Conservation (phyloP, 1,284 basidiomycete species). For the Sparassis latifolia region DNA sequence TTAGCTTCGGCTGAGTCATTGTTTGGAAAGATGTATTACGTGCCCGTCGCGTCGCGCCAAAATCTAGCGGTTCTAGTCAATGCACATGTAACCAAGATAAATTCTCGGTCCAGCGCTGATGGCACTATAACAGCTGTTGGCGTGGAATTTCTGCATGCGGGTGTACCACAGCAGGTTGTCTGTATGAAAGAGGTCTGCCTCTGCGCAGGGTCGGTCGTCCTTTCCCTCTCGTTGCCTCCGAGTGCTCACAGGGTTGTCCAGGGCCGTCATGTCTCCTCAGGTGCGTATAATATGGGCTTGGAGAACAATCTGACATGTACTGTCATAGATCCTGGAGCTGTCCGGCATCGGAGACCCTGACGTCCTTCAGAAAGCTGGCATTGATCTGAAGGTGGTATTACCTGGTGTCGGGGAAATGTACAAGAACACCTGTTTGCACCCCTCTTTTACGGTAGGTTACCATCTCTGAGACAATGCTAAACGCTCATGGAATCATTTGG, state of each 20-base stretch:
- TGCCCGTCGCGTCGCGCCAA: conserved; percentile 17
- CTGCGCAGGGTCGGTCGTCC: conserved; percentile 27
- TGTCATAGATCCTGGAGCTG: conserved; percentile 40
- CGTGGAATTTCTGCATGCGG: conserved; percentile 68
- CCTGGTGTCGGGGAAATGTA: conserved; percentile 46
- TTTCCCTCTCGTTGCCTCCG: not conserved
- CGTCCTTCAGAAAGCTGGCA: conserved; percentile 32
- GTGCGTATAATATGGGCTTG: not conserved
- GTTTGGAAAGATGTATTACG: conserved; percentile 21
- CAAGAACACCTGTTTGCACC: conserved; percentile 37
- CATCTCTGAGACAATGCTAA: too few relatives aligned
- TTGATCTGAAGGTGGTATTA: conserved; percentile 33
- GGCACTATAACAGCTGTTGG: conserved; percentile 93
- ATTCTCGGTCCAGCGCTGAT: conserved; percentile 68
- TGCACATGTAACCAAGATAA: conserved; percentile 13
- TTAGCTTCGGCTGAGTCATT: too few relatives aligned
- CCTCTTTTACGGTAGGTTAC: conserved; percentile 19
- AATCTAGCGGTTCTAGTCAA: conserved; percentile 20
- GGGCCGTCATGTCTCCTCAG: conserved; percentile 25
- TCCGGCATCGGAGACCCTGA: conserved; percentile 41
- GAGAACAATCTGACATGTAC: conserved; percentile 7
- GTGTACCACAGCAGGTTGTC: conserved; percentile 45
- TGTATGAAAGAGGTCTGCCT: conserved; percentile 33
- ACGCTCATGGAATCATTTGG: too few relatives aligned
- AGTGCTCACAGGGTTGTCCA: not conserved